Base-by-base conservation (phyloP, 2,329 filamentous ascomycete genomes). In the Dactylellina parvicollis region DNA sequence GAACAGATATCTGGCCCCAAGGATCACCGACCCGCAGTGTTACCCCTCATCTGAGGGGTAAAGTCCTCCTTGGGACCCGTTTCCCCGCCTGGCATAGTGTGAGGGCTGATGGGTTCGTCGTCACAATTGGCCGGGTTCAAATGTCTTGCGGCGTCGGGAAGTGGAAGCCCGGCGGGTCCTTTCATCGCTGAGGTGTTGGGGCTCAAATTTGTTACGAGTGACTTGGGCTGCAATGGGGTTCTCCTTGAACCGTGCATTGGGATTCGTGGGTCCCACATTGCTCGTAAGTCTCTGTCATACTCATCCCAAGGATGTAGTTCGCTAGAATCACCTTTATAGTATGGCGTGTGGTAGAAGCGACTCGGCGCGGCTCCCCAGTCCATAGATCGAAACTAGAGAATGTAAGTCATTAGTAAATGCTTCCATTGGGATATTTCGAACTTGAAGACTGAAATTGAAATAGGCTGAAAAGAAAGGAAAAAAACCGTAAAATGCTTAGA, bases 101-200 rank as follows among this genome's bases (percentile, higher is more conserved):
- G 24, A 44, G 52, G 52, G 24, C 52, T 59, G 20, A 67, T 49
- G 1, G 24, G 32, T 16, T 42, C 44, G 1, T 52, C 44, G 8
- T 52, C 54, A 10, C 26, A 22, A 20, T 12, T 5, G 32, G 12
- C 22, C 24, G 42, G 22, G n/a, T 38, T 20, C 9, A 34, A 18
- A 30, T 36, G 20, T 4, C 7, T 50, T n/a, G 16, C 22, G 9
- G 34, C 36, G n/a, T 52, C 52, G 9, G 52, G 54, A 4, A 34
- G 24, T n/a, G 42, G 42, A 2, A 66, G 24, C 2, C 61, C 61
- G 28, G 40, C 61, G 5, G 61, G 61, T 9, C 52, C 61, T 50
- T 18, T 57, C n/a, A 38, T 30, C 26, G 24, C 40, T 9, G 32
- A 40, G 18, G 18, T 50, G 30, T 28, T 54, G 12, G 40, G 20